Conservation (phyloP, 768 basidiomycete genomes). For the Tricholoma sp. region DNA sequence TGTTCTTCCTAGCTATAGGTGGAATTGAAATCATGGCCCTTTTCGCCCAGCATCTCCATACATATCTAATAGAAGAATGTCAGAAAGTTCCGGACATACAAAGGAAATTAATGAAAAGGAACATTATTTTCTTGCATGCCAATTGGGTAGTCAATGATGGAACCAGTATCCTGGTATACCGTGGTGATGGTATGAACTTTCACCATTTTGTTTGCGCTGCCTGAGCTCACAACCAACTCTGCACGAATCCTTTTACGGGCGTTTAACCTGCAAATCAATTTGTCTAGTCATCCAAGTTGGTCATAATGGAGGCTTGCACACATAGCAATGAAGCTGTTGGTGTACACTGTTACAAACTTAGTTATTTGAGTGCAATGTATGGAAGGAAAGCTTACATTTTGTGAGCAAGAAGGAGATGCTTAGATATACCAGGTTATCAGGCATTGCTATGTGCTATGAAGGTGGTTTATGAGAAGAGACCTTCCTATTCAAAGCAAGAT, state of each 20-base stretch:
- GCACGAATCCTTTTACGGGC: slow-evolving; percentile 15
- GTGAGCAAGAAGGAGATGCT: slow-evolving; percentile 17
- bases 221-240: slow-evolving; percentile 3
- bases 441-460: slow-evolving; percentile 12
- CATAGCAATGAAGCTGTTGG: slow-evolving; percentile 29
- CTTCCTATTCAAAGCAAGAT: neutral
- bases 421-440: slow-evolving; percentile 16
- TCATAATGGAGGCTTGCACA: slow-evolving; percentile 1
- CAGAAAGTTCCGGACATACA: neutral
- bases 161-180: neutral
- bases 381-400: slow-evolving; percentile 12
- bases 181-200: slow-evolving; percentile 13
- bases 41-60: slow-evolving; percentile 6
- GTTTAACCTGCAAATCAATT: slow-evolving; percentile 15
- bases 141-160: neutral
- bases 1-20: neutral
- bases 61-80: slow-evolving; percentile 1
- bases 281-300: neutral
- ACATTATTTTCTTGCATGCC: slow-evolving; percentile 9
- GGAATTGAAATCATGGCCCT: slow-evolving; percentile 2
- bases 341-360: slow-evolving; percentile 18
- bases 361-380: neutral
- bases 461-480: neutral
- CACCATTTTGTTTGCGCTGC: slow-evolving; percentile 11
- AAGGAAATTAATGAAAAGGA: neutral